Base-by-base conservation (phyloP, 768 basidiomycete genomes). In the Jaapia argillacea region DNA sequence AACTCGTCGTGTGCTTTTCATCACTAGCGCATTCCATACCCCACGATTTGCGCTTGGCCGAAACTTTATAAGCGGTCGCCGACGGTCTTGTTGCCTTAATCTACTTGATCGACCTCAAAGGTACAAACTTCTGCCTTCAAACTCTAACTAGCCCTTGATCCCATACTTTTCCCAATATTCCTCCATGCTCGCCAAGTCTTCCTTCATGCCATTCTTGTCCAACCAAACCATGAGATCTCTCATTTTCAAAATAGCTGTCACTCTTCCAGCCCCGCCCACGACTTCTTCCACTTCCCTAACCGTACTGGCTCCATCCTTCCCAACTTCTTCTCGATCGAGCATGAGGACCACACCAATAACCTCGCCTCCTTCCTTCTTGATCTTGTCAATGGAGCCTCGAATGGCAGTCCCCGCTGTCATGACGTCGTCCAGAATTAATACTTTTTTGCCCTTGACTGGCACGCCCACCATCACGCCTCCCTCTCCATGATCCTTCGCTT, bases 401-500 rank as follows among this genome's bases (percentile, higher is more conserved):
- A 92, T 81, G 4, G 94, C 94, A 20, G 84, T 94, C 12, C 87
- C 87, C 7, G 83, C 76, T 2, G 96, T 98, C 72, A 97, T 89
- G 42, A 99, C 96, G 52, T 99, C 94, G 68, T 99, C 94, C 25
- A 98, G 70, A 36, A 98, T 75, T 41, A 98, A 75, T 2, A 98
- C 87, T 40, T 72, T 70, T 58, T 85, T 81, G 20, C 85, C 89
- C 42, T 73, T 66, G n/a, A 96, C 72, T 3, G 84, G 65, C 2
- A 84, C 81, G 18, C 94, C 96, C 48, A 99, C 91, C 57, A 94
- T 75, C 40, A 72, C 70, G 0, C 94, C 94, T 3, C 96, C 94
- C 60, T 99, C 94, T 3, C 94, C 94, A 54, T 99, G 94, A 49
- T 87, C 85, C 60, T 99, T 99, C 20, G 69, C 80, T 61, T 99